phyloP scores from a whole-genome alignment of 176 grass and related monocot genomes.

The Secale cereale region DNA sequence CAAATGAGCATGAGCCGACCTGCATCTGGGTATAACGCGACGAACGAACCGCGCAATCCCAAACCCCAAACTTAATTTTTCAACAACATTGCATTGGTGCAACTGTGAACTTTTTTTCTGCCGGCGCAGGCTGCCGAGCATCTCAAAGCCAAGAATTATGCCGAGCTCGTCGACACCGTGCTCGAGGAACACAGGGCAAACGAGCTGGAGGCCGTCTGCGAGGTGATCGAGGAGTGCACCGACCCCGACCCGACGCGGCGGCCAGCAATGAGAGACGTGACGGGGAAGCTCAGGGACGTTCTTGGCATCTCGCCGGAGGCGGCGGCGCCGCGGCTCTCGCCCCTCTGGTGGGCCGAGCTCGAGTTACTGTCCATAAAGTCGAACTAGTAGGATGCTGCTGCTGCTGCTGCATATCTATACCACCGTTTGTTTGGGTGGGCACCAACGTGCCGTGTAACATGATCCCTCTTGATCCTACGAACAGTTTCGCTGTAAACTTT shows the following conservation, averaged over 20 bases:
- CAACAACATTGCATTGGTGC: neutral
- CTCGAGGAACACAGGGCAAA: slow-evolving; percentile 44
- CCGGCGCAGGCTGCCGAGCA: slow-evolving; percentile 55
- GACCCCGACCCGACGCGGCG: slow-evolving; percentile 41
- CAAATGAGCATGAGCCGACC: slow-evolving; percentile 41
- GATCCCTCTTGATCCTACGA: neutral
- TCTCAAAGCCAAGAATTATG: slow-evolving; percentile 51
- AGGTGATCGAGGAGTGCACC: slow-evolving; percentile 68
- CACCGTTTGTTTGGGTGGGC: slow-evolving; percentile 15
- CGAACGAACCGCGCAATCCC: neutral
- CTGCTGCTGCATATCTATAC: neutral
- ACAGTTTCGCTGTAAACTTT: neutral
- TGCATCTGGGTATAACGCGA: slow-evolving; percentile 56
- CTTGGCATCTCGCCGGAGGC: slow-evolving; percentile 70
- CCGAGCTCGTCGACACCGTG: slow-evolving; percentile 51
- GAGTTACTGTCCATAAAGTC: slow-evolving; percentile 84
- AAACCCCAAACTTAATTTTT: slow-evolving; percentile 1
- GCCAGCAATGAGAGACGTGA: slow-evolving; percentile 63
- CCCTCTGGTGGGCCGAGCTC: slow-evolving; percentile 98
- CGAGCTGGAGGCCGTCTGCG: slow-evolving; percentile 62
- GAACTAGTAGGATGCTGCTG: slow-evolving; percentile 39
- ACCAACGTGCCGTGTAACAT: slow-evolving; percentile 18
- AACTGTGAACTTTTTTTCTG: neutral
- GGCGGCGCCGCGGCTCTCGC: slow-evolving; percentile 68
- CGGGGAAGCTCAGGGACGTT: slow-evolving; percentile 36